A percentile compares a stretch with the other conserved stretches of the same genome.
Conservation (phyloP, 805 yeast species). For the Kurtzmaniella fragi region DNA sequence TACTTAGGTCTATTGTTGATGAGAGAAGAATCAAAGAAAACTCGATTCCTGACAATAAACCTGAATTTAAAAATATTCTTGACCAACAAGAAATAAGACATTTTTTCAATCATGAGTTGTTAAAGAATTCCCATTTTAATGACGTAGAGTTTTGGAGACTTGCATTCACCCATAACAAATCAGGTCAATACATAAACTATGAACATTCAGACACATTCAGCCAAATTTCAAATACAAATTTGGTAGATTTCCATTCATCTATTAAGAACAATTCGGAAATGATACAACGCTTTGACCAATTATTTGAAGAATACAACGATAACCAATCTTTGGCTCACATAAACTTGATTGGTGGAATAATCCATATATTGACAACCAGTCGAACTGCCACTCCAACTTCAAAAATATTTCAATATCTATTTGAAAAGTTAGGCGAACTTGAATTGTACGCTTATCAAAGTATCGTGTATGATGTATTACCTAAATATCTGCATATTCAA, state of each 20-base stretch:
- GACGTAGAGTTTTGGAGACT: conserved; percentile 18
- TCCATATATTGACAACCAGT: conserved; percentile 7
- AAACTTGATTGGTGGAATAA: conserved; percentile 8
- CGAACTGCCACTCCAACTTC: conserved; percentile 18
- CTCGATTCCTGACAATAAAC: neutral
- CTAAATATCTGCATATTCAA: conserved; percentile 15
- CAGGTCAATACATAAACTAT: conserved; percentile 29
- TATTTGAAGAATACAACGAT: conserved; percentile 12
- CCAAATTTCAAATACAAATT: conserved; percentile 6
- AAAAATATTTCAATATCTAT: conserved; percentile 17
- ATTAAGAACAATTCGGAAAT: conserved; percentile 16
- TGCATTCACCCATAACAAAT: conserved; percentile 20
- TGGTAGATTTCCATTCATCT: conserved; percentile 11
- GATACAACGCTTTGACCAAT: conserved; percentile 11
- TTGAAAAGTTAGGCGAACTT: conserved; percentile 18
- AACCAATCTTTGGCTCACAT: conserved; percentile 7
- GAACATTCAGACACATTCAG: conserved; percentile 23
- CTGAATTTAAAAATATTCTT: neutral
- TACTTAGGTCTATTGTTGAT: conserved; percentile 5
- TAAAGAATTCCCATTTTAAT: conserved; percentile 14
- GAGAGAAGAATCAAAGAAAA: neutral
- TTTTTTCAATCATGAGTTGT: conserved; percentile 7
- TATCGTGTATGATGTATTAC: conserved; percentile 21
- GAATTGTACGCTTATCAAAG: conserved; percentile 22
- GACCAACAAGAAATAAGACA: neutral